phyloP scores from a whole-genome alignment of 805 yeast genomes.

The Starmerella vaccinii region DNA sequence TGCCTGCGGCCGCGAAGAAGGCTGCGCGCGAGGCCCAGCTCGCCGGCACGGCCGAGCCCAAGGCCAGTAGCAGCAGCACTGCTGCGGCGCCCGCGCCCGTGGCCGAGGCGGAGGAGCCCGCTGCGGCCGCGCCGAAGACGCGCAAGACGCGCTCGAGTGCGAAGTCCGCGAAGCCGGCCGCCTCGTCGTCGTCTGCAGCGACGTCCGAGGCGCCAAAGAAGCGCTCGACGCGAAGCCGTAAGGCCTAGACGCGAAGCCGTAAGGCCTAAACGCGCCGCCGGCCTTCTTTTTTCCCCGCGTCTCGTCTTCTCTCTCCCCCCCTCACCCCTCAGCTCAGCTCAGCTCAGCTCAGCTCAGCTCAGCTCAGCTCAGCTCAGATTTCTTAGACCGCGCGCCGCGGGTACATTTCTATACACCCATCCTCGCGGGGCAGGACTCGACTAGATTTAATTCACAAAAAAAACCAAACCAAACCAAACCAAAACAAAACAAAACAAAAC shows the following conservation, averaged over 20 bases:
- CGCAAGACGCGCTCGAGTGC: background rate
- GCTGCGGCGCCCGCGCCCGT: background rate
- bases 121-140: background rate
- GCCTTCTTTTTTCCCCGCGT: too few species aligned
- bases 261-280: too few species aligned
- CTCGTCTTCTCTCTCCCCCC: too few species aligned
- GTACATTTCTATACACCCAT: too few species aligned
- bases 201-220: conserved; percentile 13
- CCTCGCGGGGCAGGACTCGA: too few species aligned
- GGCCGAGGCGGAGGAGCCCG: background rate
- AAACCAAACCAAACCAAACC: too few species aligned
- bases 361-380: too few species aligned
- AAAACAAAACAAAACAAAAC: too few species aligned
- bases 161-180: background rate
- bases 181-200: conserved; percentile 1
- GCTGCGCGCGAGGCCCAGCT: conserved; percentile 9
- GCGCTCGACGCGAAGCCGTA: conserved; percentile 23
- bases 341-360: too few species aligned
- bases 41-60: conserved; percentile 5
- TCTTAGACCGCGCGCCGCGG: too few species aligned
- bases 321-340: too few species aligned
- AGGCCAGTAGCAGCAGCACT: background rate
- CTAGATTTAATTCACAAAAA: too few species aligned
- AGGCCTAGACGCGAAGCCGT: conserved; percentile 12
- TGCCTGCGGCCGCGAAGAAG: conserved; percentile 25